Percentiles rank a stretch among this genome's conserved stretches.
Conservation (phyloP, 306 rosid species). For the Sphenostylis stenocarpa region DNA sequence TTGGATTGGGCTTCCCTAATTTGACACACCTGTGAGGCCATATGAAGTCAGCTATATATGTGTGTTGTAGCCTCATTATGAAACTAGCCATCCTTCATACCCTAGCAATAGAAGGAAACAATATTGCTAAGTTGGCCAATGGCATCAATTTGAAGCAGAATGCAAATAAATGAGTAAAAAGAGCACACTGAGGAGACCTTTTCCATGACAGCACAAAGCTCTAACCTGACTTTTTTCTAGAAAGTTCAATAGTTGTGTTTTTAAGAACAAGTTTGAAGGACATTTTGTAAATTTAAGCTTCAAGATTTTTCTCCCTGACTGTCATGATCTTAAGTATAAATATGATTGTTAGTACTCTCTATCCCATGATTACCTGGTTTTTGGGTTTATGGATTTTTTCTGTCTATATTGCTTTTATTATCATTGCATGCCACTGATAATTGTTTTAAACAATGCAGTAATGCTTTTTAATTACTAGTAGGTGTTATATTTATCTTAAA, state of each 20-base stretch:
- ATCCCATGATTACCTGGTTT: too few relatives aligned
- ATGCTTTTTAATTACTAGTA: neutral
- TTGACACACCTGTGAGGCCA: neutral
- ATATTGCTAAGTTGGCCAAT: neutral
- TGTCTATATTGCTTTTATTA: neutral
- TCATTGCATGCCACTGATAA: neutral
- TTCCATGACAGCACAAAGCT: neutral
- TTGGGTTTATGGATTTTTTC: slow-evolving; percentile 11
- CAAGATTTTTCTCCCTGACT: neutral
- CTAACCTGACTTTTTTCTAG: neutral
- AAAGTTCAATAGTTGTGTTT: neutral
- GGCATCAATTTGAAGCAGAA: neutral
- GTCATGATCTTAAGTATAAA: neutral
- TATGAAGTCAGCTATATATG: neutral
- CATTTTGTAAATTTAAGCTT: neutral
- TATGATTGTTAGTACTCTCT: too few relatives aligned
- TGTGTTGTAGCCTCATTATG: neutral
- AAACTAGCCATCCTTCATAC: neutral
- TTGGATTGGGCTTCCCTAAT: neutral
- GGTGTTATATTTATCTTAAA: neutral
- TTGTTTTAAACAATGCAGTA: slow-evolving; percentile 10
- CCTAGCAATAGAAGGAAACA: neutral
- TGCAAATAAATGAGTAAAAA: neutral
- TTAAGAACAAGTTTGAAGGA: neutral
- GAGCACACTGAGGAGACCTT: neutral